A percentile compares a stretch with the other conserved stretches of the same genome.
These are phyloP conservation scores for Moesziomyces sp. DNA, from an alignment of 1,284 basidiomycete species.

Conservation along the genomic window DNA sequence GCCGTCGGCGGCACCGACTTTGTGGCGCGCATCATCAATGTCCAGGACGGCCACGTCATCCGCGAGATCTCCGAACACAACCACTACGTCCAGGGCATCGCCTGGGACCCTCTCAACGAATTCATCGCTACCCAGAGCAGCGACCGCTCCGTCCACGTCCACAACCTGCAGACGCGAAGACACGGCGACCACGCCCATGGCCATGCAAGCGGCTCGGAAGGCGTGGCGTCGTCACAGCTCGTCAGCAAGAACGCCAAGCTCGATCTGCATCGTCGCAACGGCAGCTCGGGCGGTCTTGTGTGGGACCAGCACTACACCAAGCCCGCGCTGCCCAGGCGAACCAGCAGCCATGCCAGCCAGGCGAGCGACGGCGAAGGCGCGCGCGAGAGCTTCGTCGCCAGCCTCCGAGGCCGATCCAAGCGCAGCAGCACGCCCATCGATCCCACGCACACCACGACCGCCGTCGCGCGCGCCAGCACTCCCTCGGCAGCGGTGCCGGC, in stretches of 20 bases:
- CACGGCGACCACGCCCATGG: constrained; percentile 26
- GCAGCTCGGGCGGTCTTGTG: constrained; percentile 50
- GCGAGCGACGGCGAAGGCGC: constrained; percentile 55
- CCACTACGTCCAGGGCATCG: constrained; percentile 67
- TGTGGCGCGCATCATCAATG: constrained; percentile 84
- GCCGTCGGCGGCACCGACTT: constrained; percentile 97
- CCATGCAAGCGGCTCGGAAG: constrained; percentile 10
- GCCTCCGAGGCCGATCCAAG: constrained; percentile 48
- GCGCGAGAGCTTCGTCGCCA: constrained; percentile 49
- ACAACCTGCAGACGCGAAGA: constrained; percentile 38
- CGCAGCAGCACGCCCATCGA: constrained; percentile 59
- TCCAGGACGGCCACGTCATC: constrained; percentile 73
- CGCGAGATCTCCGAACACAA: constrained; percentile 65
- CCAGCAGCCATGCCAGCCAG: constrained; percentile 59
- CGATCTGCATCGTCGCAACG: constrained; percentile 53
- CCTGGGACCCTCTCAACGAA: constrained; percentile 65
- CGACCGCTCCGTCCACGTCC: constrained; percentile 63
- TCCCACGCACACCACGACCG: constrained; percentile 19
- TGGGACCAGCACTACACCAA: constrained; percentile 54
- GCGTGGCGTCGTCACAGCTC: constrained; percentile 38
- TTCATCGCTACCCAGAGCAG: constrained; percentile 66
- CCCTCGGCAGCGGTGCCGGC: constrained; percentile 25
- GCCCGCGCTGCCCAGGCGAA: constrained; percentile 54
- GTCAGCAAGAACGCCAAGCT: constrained; percentile 56
- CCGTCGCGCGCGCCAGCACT: constrained; percentile 32